Evolutionary conservation across 1,139 yeast genomes (phyloP).

Genomic region (Candida dubliniensis): DNA sequence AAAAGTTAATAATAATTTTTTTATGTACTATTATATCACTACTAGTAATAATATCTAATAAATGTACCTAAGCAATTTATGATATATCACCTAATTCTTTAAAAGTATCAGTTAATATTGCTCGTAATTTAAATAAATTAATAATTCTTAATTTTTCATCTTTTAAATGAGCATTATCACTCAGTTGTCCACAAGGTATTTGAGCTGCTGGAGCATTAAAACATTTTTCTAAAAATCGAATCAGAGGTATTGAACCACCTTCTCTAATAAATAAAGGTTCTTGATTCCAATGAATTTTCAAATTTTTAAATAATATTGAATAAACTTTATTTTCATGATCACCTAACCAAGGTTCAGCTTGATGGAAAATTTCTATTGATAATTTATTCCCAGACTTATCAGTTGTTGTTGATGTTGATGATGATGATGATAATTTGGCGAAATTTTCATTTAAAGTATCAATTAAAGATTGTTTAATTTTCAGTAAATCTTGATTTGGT

Average conservation of each 20-base stretch:
- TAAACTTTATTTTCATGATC: conserved; percentile 77
- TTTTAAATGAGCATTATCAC: conserved; percentile 91
- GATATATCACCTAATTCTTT: conserved; percentile 44
- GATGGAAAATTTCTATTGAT: conserved; percentile 63
- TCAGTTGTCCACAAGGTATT: conserved; percentile 93
- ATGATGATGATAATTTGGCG: conserved; percentile 25
- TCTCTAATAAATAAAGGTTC: conserved; percentile 87
- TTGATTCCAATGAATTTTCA: conserved; percentile 61
- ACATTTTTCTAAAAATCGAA: conserved; percentile 77
- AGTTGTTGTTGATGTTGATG: conserved; percentile 9
- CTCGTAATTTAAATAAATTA: conserved; percentile 73
- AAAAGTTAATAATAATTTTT: too few species aligned
- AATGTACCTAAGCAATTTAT: background rate
- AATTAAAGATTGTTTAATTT: conserved; percentile 52
- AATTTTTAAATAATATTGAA: conserved; percentile 58
- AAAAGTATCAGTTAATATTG: conserved; percentile 59
- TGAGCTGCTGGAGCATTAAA: conserved; percentile 91
- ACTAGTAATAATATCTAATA: conserved; percentile 2
- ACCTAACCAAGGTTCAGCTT: conserved; percentile 97
- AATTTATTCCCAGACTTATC: conserved; percentile 58
- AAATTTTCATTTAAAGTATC: conserved; percentile 40
- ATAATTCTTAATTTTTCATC: conserved; percentile 81
- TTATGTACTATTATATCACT: background rate
- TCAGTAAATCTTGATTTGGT: conserved; percentile 75
- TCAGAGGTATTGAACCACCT: conserved; percentile 95